Base-by-base conservation (phyloP, 2,329 filamentous ascomycete species). In the Venturia nashicola region DNA sequence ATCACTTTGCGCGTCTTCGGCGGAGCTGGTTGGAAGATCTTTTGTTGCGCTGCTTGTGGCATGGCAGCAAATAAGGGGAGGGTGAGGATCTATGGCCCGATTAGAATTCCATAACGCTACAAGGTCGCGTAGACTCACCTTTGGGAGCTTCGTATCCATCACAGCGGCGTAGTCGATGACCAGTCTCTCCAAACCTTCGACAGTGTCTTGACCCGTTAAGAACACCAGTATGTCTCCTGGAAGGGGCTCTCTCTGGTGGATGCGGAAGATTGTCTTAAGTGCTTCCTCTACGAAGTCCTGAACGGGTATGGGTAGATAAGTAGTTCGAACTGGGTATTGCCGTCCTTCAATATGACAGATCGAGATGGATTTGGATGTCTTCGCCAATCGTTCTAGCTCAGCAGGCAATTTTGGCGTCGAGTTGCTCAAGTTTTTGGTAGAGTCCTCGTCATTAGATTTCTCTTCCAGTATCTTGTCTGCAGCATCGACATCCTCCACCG, bases 151-250 rank as follows among this genome's bases (percentile, higher is more conserved):
- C 12, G 85, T 85, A 9, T 87, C 84, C 70, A 97, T 82, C 0
- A 85, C 86, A 18, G 80, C 78, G 0, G 89, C 86, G 67, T 92
- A 89, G 65, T 95, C 89, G 67, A 93, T 90, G 40, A 97, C 85
- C 0, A 95, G 80, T 62, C 86, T 84, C 71, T 95, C 89, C 0
- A 92, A 81, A 0, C 84, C 82, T 68, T 97, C 91, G 34, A 99
- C 96, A 5, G 93, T 90, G 69, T 97, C 93, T 70, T 97, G 92
- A 0, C 94, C 94, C 0, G 90, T 91, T 14, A 99, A 78, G 71
- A 99, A 99, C 0, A 92, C 91, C 0, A 99, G 79, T 8, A 99
- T 88, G 72, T 97, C 94, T 34, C 95, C 94, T 0, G 94, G 93
- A n/a, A 96, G 81, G 0, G 92, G 89, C 69, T 97, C 90, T 66